Conservation (phyloP, 202 grass and related monocot genomes). For the Dendrocalamus latiflorus region DNA sequence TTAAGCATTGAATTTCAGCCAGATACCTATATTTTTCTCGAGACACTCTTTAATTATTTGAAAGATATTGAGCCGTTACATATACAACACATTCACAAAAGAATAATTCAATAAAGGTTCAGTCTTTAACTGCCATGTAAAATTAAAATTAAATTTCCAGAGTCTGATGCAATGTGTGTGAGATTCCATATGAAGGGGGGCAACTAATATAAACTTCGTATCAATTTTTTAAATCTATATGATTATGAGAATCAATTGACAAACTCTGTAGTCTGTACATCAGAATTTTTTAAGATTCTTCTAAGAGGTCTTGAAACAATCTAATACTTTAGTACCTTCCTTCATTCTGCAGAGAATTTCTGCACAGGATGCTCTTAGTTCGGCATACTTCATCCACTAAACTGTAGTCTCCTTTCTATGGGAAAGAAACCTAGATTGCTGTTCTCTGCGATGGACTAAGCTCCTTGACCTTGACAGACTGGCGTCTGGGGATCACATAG, state of each 20-base stretch:
- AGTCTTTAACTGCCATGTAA: background rate
- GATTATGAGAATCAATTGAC: background rate
- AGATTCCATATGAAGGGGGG: background rate
- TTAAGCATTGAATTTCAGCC: too few species aligned
- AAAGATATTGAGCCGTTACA: background rate
- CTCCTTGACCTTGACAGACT: conserved; percentile 4
- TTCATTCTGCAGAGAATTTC: conserved; percentile 55
- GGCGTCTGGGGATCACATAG: background rate
- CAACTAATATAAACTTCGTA: background rate
- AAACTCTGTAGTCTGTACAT: background rate
- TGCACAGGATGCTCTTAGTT: conserved; percentile 50
- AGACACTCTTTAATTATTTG: too few species aligned
- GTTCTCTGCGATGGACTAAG: background rate
- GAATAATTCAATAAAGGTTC: background rate
- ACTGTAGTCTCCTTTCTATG: background rate
- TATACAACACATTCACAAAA: background rate
- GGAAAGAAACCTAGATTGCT: conserved; percentile 11
- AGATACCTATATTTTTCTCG: too few species aligned
- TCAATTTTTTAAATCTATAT: background rate
- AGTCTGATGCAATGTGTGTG: background rate
- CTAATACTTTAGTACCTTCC: background rate
- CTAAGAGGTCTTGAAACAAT: conserved; percentile 2
- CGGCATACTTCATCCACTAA: conserved; percentile 45
- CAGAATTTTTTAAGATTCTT: background rate
- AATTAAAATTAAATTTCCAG: background rate